These are phyloP conservation scores for Skeletonema costatum DNA, from an alignment of 108 stramenopile species.

Conservation along the genomic window DNA sequence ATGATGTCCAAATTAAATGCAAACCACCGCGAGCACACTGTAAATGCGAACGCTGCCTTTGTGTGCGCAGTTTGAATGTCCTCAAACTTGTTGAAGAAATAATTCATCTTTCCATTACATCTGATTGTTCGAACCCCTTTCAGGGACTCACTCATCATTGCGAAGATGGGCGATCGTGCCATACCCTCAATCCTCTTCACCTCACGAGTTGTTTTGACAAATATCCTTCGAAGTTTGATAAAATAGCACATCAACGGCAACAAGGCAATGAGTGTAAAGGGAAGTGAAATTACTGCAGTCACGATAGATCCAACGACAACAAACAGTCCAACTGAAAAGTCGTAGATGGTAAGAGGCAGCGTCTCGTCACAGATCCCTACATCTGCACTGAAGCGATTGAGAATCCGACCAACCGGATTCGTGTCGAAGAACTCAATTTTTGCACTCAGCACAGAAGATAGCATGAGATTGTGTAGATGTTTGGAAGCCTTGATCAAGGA, in stretches of 20 bases:
- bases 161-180: slow-evolving; percentile 37
- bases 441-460: slow-evolving; percentile 75
- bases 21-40: slow-evolving; percentile 85
- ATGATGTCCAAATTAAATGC: slow-evolving; percentile 89
- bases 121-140: slow-evolving; percentile 59
- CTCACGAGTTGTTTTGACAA: slow-evolving; percentile 40
- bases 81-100: slow-evolving; percentile 35
- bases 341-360: slow-evolving; percentile 11
- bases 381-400: slow-evolving; percentile 67
- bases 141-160: slow-evolving; percentile 48
- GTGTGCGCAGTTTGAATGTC: slow-evolving; percentile 30
- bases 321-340: slow-evolving; percentile 12
- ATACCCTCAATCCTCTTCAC: slow-evolving; percentile 45
- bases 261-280: slow-evolving; percentile 22
- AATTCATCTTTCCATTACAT: slow-evolving; percentile 25
- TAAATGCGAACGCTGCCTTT: slow-evolving; percentile 82
- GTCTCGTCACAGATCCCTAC: slow-evolving; percentile 21
- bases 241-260: slow-evolving; percentile 22
- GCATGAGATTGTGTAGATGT: slow-evolving; percentile 80
- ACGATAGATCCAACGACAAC: slow-evolving; percentile 12
- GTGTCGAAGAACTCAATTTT: slow-evolving; percentile 91
- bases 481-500: slow-evolving; percentile 67
- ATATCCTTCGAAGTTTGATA: slow-evolving; percentile 10
- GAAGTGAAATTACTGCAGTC: slow-evolving; percentile 14
- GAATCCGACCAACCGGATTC: slow-evolving; percentile 83